Conservation (phyloP, 2,329 filamentous ascomycete species). For the Paracorniculantispora psalliotae region DNA sequence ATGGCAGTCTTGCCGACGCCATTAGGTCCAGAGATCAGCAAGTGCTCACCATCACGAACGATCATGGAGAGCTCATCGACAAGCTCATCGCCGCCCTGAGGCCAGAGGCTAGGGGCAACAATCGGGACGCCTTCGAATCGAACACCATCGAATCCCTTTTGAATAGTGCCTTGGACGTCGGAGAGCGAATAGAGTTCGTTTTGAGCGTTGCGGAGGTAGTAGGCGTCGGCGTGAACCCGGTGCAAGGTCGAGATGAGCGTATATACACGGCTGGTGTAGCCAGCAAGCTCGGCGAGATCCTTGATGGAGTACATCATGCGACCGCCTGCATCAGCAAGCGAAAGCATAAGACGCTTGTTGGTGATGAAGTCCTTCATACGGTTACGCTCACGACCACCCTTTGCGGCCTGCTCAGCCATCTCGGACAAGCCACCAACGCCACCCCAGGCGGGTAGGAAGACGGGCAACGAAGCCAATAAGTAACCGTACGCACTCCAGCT, state of each 20-base stretch:
- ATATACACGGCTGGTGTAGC: constrained; percentile 94
- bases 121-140: constrained; percentile 89
- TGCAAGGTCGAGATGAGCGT: constrained; percentile 93
- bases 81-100: constrained; percentile 85
- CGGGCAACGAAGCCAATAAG: constrained; percentile 82
- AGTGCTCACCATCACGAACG: constrained; percentile 83
- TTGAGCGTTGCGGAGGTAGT: constrained; percentile 61
- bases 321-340: constrained; percentile 89
- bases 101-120: constrained; percentile 83
- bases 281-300: constrained; percentile 89
- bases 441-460: constrained; percentile 93
- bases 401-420: constrained; percentile 46
- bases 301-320: constrained; percentile 99
- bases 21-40: constrained; percentile 92
- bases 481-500: constrained; percentile 98
- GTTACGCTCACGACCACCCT: constrained; percentile 63
- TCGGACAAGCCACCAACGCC: constrained; percentile 72
- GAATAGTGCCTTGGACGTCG: constrained; percentile 88
- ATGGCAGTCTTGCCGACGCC: constrained; percentile 92
- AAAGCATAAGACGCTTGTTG: constrained; percentile 97
- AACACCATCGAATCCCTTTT: constrained; percentile 92
- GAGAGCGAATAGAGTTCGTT: constrained; percentile 83
- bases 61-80: constrained; percentile 85
- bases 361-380: constrained; percentile 99
- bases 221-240: constrained; percentile 85